Percentiles rank a stretch among this genome's conserved stretches.
Evolutionary conservation across 2,329 filamentous ascomycete species (phyloP).

Genomic region (Zymoseptoria crescenta): DNA sequence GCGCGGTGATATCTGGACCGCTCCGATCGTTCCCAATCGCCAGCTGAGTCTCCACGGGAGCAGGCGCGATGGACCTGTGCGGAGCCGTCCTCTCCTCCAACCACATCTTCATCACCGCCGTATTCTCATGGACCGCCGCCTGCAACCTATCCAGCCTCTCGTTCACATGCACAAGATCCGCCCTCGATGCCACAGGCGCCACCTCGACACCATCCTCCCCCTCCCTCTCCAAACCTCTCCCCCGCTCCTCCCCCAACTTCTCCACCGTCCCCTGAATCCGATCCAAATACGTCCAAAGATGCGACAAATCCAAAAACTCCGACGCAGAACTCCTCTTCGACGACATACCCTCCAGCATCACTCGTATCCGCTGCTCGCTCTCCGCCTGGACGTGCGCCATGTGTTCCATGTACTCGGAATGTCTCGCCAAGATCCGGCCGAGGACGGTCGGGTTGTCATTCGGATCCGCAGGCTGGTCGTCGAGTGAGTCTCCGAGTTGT

Average conservation of each 20-base stretch:
- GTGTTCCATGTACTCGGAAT: not conserved
- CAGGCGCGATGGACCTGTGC: not conserved
- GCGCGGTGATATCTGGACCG: slow-evolving; percentile 7
- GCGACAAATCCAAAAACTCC: slow-evolving; percentile 18
- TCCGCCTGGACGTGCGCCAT: not conserved
- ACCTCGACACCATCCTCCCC: not conserved
- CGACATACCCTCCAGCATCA: not conserved
- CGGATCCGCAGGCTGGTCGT: not conserved
- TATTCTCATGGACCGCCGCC: slow-evolving; percentile 23
- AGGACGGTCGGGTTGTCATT: not conserved
- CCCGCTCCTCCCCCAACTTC: slow-evolving; percentile 8
- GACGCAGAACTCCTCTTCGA: not conserved
- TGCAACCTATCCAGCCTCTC: slow-evolving; percentile 18
- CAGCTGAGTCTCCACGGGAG: slow-evolving; percentile 5
- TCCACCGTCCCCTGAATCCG: slow-evolving; percentile 24
- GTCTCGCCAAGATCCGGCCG: not conserved
- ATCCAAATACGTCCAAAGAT: slow-evolving; percentile 22
- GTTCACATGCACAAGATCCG: slow-evolving; percentile 20
- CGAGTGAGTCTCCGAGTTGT: not conserved
- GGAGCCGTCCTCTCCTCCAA: slow-evolving; percentile 13
- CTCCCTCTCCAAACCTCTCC: slow-evolving; percentile 9
- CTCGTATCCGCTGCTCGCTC: not conserved
- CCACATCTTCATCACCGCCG: slow-evolving; percentile 16
- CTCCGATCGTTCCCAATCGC: slow-evolving; percentile 8
- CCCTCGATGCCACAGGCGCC: not conserved